phyloP scores from a whole-genome alignment of 2,329 filamentous ascomycete species.

The Nothophaeocryptopus gaeumannii region DNA sequence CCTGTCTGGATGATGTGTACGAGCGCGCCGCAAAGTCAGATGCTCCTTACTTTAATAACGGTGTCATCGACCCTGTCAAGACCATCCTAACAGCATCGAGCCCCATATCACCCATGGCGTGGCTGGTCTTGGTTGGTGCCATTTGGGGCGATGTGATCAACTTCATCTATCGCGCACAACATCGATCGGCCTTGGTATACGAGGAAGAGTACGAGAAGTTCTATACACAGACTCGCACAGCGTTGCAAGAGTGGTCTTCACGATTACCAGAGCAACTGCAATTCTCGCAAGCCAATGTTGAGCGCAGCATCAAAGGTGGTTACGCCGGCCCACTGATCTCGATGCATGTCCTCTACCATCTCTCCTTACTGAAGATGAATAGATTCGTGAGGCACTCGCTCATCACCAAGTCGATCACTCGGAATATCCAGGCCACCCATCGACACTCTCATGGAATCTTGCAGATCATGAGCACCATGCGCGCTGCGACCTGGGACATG shows the following conservation, averaged over 20 bases:
- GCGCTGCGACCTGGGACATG: constrained; percentile 22
- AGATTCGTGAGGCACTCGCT: constrained; percentile 53
- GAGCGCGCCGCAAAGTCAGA: constrained; percentile 58
- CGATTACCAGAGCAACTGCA: constrained; percentile 55
- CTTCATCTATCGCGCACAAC: constrained; percentile 54
- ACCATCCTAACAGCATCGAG: constrained; percentile 38
- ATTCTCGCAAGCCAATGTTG: constrained; percentile 58
- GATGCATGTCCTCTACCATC: constrained; percentile 66
- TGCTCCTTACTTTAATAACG: constrained; percentile 60
- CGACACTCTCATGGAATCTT: constrained; percentile 55
- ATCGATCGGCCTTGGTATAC: constrained; percentile 45
- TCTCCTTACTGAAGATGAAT: constrained; percentile 62
- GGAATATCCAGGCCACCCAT: constrained; percentile 50
- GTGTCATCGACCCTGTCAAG: constrained; percentile 41
- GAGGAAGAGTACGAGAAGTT: constrained; percentile 50
- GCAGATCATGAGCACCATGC: constrained; percentile 33
- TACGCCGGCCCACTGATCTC: constrained; percentile 60
- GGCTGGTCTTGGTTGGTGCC: constrained; percentile 60
- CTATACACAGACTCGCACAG: constrained; percentile 51
- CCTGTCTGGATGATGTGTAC: constrained; percentile 60
- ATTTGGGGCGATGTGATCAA: constrained; percentile 65
- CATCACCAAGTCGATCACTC: constrained; percentile 43
- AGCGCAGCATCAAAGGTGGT: constrained; percentile 52
- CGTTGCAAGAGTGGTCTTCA: constrained; percentile 58
- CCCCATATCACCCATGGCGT: constrained; percentile 54